phyloP scores from a whole-genome alignment of 106 monocot species.

The Alisma plantagoaquatica region DNA sequence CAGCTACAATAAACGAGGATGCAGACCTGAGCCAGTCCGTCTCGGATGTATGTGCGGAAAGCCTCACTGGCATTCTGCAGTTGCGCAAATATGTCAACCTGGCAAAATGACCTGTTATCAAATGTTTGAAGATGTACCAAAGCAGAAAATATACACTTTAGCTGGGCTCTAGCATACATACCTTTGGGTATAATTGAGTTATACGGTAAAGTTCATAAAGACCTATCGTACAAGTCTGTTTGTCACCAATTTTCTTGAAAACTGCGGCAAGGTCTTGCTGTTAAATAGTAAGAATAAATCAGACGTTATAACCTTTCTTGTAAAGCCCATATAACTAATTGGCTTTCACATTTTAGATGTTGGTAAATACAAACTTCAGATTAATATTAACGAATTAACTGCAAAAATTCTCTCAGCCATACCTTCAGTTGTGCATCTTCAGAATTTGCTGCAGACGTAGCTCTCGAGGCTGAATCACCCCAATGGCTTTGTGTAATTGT shows the following conservation, averaged over 20 bases:
- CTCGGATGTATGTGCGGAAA: conserved; percentile 94
- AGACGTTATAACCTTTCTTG: not conserved
- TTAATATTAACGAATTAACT: not conserved
- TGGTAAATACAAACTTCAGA: not conserved
- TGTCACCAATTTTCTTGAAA: conserved; percentile 99
- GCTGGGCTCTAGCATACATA: conserved; percentile 6
- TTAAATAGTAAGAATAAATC: conserved; percentile 4
- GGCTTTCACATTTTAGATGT: not conserved
- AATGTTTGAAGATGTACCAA: not conserved
- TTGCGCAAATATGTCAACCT: conserved; percentile 99
- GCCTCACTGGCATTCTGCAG: conserved; percentile 99
- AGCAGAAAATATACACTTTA: not conserved
- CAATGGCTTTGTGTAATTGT: conserved; percentile 86
- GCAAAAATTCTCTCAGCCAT: not conserved
- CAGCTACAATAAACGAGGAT: not conserved
- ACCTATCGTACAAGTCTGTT: conserved; percentile 94
- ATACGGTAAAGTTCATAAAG: conserved; percentile 90
- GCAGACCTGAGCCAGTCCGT: conserved; percentile 80
- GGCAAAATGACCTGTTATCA: not conserved
- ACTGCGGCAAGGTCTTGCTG: conserved; percentile 99
- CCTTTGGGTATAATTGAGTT: conserved; percentile 94
- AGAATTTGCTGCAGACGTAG: conserved; percentile 57
- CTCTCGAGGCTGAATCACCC: conserved; percentile 88
- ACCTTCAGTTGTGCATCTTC: conserved; percentile 98
- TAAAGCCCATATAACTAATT: not conserved